phyloP scores from a whole-genome alignment of 257 asterid genomes.

The Cynanchum wilfordii region DNA sequence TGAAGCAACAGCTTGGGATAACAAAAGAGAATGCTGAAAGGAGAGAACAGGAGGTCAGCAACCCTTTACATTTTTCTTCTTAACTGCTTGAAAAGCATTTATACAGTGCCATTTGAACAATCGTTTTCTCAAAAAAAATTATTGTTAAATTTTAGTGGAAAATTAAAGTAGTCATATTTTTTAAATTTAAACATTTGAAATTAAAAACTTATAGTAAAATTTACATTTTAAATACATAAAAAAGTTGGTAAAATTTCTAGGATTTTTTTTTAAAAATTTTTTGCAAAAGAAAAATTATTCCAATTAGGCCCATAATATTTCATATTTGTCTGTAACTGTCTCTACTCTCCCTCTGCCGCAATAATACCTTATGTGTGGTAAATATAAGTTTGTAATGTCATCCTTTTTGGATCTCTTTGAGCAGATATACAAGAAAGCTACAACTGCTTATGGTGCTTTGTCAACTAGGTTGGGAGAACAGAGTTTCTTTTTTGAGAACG shows the following conservation, averaged over 20 bases:
- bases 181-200: no score
- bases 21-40: constrained; percentile 57
- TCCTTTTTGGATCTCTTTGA: neutral
- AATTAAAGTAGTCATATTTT: no score
- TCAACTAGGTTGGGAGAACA: constrained; percentile 75
- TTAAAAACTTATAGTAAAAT: no score
- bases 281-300: no score
- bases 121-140: no score
- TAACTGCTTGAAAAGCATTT: neutral
- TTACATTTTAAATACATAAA: no score
- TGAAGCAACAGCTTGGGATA: constrained; percentile 71
- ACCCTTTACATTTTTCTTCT: neutral
- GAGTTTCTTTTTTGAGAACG: constrained; percentile 56
- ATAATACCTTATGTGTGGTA: neutral
- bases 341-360: neutral
- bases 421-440: constrained; percentile 78
- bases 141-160: no score
- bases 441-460: constrained; percentile 59
- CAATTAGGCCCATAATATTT: neutral
- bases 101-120: neutral
- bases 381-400: constrained; percentile 1
- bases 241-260: no score
- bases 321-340: neutral
- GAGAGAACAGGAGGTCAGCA: constrained; percentile 61
- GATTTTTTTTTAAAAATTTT: no score